These are phyloP conservation scores for Begonia peltatifolia DNA, from an alignment of 306 rosid species.

Conservation along the genomic window DNA sequence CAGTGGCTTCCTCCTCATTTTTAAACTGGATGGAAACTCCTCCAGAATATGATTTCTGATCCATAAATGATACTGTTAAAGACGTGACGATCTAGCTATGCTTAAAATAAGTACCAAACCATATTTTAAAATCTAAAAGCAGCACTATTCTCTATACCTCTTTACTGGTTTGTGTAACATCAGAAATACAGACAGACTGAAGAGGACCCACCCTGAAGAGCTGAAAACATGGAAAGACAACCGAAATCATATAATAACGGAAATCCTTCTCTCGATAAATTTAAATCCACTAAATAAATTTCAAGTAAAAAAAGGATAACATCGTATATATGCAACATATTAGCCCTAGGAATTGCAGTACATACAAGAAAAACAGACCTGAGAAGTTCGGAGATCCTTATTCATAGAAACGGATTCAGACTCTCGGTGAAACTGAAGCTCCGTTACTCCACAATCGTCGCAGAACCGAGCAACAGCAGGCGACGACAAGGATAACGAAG, in stretches of 20 bases:
- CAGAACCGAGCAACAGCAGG: constrained; percentile 55
- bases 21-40: constrained; percentile 55
- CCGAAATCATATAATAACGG: constrained; percentile 1
- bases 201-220: constrained; percentile 51
- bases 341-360: background rate
- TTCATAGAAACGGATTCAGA: constrained; percentile 24
- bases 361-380: constrained; percentile 31
- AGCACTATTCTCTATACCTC: constrained; percentile 27
- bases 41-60: constrained; percentile 45
- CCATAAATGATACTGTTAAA: constrained; percentile 21
- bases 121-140: background rate
- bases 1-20: constrained; percentile 58
- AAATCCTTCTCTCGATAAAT: background rate
- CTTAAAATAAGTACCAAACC: background rate
- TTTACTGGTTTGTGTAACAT: constrained; percentile 27
- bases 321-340: background rate
- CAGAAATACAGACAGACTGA: constrained; percentile 53
- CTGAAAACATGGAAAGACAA: constrained; percentile 27
- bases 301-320: background rate
- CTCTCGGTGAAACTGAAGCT: constrained; percentile 40
- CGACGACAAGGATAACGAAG: constrained; percentile 19
- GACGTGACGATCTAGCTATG: constrained; percentile 6
- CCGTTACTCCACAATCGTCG: constrained; percentile 21
- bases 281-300: background rate
- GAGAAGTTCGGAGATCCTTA: constrained; percentile 44